Evolutionary conservation across 306 rosid species (phyloP), one percentile per base, ranked within the genome.

Genomic region (Aeschynomene evenia): DNA sequence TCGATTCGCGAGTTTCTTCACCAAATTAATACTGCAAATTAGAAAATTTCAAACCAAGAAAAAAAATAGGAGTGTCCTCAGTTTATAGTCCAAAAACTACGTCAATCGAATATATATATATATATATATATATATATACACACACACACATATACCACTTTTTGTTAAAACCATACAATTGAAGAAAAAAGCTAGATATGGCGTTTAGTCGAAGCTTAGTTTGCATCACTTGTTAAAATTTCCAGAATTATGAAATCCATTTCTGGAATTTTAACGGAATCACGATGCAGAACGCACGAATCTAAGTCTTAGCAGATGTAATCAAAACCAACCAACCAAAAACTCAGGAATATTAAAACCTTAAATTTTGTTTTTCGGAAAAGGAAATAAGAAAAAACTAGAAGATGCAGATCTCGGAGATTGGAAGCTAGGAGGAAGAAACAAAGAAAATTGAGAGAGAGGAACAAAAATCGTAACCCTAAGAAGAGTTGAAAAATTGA

Each of bases 381-480:
- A 16, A 45, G 5, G 6, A 6, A 45, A 6, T 0, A 45, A 14
- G 1, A 28, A 24, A 2, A n/a, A 6, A n/a, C 56, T 71, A 63
- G 16, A 34, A 51, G 14, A 62, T 57, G 52, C 42, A 72, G 78
- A 73, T 63, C 64, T 50, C 43, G 43, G 42, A 15, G 51, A 37
- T 34, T n/a, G 73, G 39, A 68, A 68, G 40, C 42, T 23, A 42
- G 15, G 51, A 68, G 20, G 11, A 55, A 28, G 6, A 28, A 28
- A 40, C 28, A 40, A 70, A 6, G 50, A 9, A 11, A 67, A 19
- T 12, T n/a, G 39, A 40, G 12, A 40, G 5, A 34, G 1, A 4
- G 16, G 31, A 9, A 39, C 45, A 9, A 18, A 10, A 60, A 43
- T 42, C 1, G 34, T 53, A 74, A 74, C 66, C 72, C 66, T 63